Evolutionary conservation across 2,329 filamentous ascomycete species (phyloP).

Genomic region (Hypoxylon rubiginosum): DNA sequence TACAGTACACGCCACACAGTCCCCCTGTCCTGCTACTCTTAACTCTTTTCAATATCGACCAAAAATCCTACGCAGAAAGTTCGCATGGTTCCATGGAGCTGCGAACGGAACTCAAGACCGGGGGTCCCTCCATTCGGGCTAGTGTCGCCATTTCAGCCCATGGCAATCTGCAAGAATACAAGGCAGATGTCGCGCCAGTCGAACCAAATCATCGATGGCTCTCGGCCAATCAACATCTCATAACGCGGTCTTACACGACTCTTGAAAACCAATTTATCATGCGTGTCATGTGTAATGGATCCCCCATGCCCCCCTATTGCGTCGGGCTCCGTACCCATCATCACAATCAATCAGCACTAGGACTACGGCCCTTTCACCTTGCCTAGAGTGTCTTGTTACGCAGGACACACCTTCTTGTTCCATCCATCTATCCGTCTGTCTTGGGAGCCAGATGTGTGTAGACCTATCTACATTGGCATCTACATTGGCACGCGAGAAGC

Average conservation of each 20-base stretch:
- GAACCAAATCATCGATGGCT: conserved; percentile 45
- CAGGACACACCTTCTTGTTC: conserved; percentile 42
- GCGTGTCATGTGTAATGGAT: conserved; percentile 55
- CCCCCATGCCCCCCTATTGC: conserved; percentile 45
- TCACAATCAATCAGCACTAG: conserved; percentile 34
- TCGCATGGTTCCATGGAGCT: conserved; percentile 36
- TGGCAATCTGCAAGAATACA: conserved; percentile 51
- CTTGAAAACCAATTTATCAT: conserved; percentile 56
- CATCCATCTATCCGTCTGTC: conserved; percentile 25
- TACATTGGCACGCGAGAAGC: conserved; percentile 29
- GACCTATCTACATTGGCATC: conserved; percentile 26
- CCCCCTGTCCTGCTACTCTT: conserved; percentile 25
- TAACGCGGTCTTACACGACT: conserved; percentile 57
- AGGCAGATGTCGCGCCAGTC: conserved; percentile 49
- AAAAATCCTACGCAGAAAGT: conserved; percentile 36
- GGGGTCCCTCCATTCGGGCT: conserved; percentile 39
- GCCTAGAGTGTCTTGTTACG: conserved; percentile 26
- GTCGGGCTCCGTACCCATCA: conserved; percentile 34
- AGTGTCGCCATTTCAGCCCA: conserved; percentile 50
- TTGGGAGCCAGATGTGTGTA: conserved; percentile 27
- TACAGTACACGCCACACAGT: conserved; percentile 21
- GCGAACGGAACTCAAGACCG: conserved; percentile 36
- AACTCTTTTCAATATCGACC: conserved; percentile 26
- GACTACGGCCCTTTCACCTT: conserved; percentile 29
- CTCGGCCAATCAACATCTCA: conserved; percentile 53